phyloP scores from a whole-genome alignment of 148 eudicot species.

The Mesembryanthemum crystallinum region DNA sequence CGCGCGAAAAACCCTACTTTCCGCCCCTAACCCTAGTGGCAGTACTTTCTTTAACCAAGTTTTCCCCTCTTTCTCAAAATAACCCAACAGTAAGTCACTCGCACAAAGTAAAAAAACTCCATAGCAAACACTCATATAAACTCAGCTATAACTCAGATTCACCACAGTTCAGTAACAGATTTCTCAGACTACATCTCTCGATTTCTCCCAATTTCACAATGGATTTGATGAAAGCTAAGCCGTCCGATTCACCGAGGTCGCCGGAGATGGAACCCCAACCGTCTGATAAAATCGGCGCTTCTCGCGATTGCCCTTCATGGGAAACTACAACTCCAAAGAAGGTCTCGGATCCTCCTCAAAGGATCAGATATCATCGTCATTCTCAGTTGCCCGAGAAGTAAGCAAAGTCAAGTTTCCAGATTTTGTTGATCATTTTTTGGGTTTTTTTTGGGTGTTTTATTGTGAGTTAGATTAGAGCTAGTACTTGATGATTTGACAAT shows the following conservation, averaged over 20 bases:
- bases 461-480: too few relatives aligned
- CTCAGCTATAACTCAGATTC: too few relatives aligned
- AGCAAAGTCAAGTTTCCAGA: neutral
- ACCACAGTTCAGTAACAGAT: too few relatives aligned
- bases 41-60: too few relatives aligned
- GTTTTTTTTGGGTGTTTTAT: too few relatives aligned
- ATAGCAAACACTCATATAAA: neutral
- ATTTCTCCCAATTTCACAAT: constrained; percentile 10
- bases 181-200: neutral
- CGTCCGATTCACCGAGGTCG: constrained; percentile 25
- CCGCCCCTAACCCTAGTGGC: too few relatives aligned
- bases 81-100: neutral
- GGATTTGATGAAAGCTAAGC: constrained; percentile 25
- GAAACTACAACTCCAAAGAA: constrained; percentile 49
- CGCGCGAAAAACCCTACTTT: constrained; percentile 26
- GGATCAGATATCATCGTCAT: constrained; percentile 23
- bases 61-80: neutral
- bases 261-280: constrained; percentile 1
- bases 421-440: neutral
- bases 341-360: constrained; percentile 35
- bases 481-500: too few relatives aligned
- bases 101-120: neutral
- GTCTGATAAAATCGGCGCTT: constrained; percentile 20
- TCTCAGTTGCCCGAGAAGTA: constrained; percentile 65
- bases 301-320: neutral